These are phyloP conservation scores for Eleusine coracana DNA, from an alignment of 176 grass and related monocot genomes.

Conservation along the genomic window DNA sequence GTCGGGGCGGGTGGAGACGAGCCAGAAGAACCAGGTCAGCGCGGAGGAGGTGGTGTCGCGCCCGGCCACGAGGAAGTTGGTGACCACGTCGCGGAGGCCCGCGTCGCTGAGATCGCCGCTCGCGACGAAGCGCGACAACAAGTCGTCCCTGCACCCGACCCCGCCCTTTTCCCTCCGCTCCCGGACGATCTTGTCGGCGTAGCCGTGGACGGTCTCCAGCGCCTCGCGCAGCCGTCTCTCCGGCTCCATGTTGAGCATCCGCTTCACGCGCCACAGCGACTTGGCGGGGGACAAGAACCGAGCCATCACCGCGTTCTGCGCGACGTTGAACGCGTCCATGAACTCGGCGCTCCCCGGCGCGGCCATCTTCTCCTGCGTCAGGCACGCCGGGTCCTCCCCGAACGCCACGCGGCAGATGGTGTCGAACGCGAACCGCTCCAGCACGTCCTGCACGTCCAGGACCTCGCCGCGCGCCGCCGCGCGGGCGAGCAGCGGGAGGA, in stretches of 20 bases:
- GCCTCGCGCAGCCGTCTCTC: conserved; percentile 63
- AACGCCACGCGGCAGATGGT: conserved; percentile 69
- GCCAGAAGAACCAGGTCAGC: conserved; percentile 96
- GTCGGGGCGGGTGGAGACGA: conserved; percentile 55
- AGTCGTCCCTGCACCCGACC: conserved; percentile 70
- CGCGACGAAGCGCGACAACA: conserved; percentile 82
- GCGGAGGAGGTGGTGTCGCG: conserved; percentile 87
- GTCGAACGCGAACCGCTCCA: conserved; percentile 80
- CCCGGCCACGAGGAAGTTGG: conserved; percentile 88
- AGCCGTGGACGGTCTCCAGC: conserved; percentile 52
- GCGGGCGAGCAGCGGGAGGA: conserved; percentile 55
- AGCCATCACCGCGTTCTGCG: conserved; percentile 51
- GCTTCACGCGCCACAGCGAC: conserved; percentile 80
- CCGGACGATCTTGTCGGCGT: conserved; percentile 62
- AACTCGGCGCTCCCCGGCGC: not conserved
- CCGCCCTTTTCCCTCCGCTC: conserved; percentile 47
- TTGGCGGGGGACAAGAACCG: conserved; percentile 69
- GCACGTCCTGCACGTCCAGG: conserved; percentile 82
- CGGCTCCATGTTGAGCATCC: conserved; percentile 55
- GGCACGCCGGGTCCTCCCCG: conserved; percentile 66
- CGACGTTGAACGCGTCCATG: conserved; percentile 64
- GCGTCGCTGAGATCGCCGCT: conserved; percentile 61
- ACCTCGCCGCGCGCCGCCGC: conserved; percentile 28
- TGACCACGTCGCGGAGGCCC: conserved; percentile 86
- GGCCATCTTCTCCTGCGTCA: conserved; percentile 51